Percentiles rank a stretch among this genome's conserved stretches.
Evolutionary conservation across 1,284 basidiomycete genomes (phyloP).

Genomic region (Rhodotorula sp.): DNA sequence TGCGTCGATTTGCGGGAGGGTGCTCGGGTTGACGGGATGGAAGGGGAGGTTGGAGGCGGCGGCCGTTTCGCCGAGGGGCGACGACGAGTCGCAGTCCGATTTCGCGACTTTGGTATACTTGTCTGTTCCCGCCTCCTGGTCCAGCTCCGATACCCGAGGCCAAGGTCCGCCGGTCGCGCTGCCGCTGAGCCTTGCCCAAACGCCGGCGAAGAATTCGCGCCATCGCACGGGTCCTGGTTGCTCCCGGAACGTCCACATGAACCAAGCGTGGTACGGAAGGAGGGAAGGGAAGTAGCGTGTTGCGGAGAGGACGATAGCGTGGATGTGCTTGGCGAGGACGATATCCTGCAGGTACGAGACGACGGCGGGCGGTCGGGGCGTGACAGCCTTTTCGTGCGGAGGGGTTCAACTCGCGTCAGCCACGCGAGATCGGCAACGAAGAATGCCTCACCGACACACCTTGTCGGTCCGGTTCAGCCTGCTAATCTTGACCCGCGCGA

Average conservation of each 20-base stretch:
- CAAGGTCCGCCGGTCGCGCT: neutral
- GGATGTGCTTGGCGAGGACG: conserved; percentile 29
- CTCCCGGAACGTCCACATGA: conserved; percentile 37
- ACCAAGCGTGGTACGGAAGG: conserved; percentile 41
- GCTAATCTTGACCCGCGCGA: conserved; percentile 70
- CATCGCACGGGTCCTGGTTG: conserved; percentile 33
- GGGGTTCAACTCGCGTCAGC: neutral
- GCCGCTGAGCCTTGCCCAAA: conserved; percentile 4
- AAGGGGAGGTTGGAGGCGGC: neutral
- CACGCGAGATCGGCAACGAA: too few relatives aligned
- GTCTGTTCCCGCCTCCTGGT: too few relatives aligned
- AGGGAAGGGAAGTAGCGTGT: conserved; percentile 31
- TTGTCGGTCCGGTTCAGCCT: conserved; percentile 72
- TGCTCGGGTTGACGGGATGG: neutral
- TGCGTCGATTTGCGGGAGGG: neutral
- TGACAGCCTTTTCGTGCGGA: conserved; percentile 11
- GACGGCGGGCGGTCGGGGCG: conserved; percentile 21
- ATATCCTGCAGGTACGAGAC: conserved; percentile 11
- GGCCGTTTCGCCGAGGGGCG: neutral
- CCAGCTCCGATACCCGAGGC: neutral
- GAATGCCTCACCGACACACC: conserved; percentile 53
- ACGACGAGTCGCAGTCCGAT: neutral
- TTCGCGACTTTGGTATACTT: neutral
- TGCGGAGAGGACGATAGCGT: conserved; percentile 32
- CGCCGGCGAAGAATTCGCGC: neutral